A percentile compares a stretch with the other conserved stretches of the same genome.
Conservation (phyloP, 805 yeast genomes). For the Spathaspora passalidarum region DNA sequence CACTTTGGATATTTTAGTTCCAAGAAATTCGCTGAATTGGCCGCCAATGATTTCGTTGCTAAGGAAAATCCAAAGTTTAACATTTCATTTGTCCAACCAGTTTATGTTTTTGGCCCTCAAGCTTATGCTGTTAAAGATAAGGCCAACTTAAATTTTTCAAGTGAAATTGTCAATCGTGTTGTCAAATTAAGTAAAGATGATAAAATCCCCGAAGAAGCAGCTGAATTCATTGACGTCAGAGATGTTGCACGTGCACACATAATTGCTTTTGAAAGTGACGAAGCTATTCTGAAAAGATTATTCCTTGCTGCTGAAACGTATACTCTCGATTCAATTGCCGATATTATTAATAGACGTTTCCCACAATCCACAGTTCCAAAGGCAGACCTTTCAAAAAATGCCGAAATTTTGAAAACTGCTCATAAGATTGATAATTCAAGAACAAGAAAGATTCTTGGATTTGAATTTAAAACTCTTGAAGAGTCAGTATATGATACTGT, state of each 20-base stretch:
- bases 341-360: constrained; percentile 34
- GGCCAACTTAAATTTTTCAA: constrained; percentile 28
- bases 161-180: constrained; percentile 38
- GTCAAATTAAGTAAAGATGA: constrained; percentile 26
- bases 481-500: constrained; percentile 41
- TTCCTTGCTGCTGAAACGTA: constrained; percentile 16
- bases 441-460: constrained; percentile 34
- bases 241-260: constrained; percentile 45
- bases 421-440: constrained; percentile 26
- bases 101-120: constrained; percentile 25
- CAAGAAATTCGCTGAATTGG: constrained; percentile 54
- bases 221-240: constrained; percentile 38
- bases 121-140: constrained; percentile 11
- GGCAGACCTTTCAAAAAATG: constrained; percentile 18
- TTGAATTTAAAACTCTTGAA: constrained; percentile 35
- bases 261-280: constrained; percentile 30
- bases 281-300: constrained; percentile 20
- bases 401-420: neutral
- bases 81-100: constrained; percentile 14
- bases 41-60: constrained; percentile 54
- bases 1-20: constrained; percentile 51
- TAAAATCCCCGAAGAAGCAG: constrained; percentile 17
- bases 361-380: constrained; percentile 43
- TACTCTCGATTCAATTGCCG: constrained; percentile 24
- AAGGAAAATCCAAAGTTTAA: constrained; percentile 10